A percentile compares a stretch with the other conserved stretches of the same genome.
phyloP scores from a whole-genome alignment of 805 yeast genomes.

The Lachancea nothofagi region DNA sequence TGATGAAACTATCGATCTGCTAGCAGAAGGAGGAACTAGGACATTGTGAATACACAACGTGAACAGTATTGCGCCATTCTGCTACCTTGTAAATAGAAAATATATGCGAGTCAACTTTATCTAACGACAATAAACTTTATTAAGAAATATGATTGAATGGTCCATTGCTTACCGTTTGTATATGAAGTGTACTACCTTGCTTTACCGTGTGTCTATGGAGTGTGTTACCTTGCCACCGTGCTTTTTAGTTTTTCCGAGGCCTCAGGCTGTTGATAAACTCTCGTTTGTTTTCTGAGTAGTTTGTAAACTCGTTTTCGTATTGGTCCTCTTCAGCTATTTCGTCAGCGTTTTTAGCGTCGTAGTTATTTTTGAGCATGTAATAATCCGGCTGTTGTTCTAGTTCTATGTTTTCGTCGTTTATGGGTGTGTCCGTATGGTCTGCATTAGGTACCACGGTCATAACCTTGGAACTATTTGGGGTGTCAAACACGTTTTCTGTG shows the following conservation, averaged over 20 bases:
- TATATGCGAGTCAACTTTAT: constrained; percentile 3
- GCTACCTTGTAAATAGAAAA: constrained; percentile 6
- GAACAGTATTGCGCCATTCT: no score
- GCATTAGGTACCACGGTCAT: not conserved
- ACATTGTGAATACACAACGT: constrained; percentile 9
- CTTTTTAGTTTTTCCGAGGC: constrained; percentile 28
- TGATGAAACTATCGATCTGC: constrained; percentile 42
- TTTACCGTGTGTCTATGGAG: not conserved
- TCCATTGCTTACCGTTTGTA: no score
- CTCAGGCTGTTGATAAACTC: constrained; percentile 38
- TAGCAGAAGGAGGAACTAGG: constrained; percentile 41
- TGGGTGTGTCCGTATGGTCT: not conserved
- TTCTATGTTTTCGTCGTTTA: constrained; percentile 8
- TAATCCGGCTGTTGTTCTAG: constrained; percentile 13
- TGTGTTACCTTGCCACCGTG: not conserved
- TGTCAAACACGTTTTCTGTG: constrained; percentile 23
- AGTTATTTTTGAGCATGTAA: constrained; percentile 33
- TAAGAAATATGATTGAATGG: no score
- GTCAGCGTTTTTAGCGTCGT: constrained; percentile 26
- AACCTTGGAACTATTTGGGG: constrained; percentile 19
- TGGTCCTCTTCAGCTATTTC: constrained; percentile 41
- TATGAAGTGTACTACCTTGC: no score
- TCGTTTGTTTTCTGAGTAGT: constrained; percentile 40
- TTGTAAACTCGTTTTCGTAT: constrained; percentile 43
- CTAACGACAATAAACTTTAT: not conserved